These are phyloP conservation scores for Onygenales sp. DNA, from an alignment of 2,329 filamentous ascomycete genomes.

Conservation along the genomic window DNA sequence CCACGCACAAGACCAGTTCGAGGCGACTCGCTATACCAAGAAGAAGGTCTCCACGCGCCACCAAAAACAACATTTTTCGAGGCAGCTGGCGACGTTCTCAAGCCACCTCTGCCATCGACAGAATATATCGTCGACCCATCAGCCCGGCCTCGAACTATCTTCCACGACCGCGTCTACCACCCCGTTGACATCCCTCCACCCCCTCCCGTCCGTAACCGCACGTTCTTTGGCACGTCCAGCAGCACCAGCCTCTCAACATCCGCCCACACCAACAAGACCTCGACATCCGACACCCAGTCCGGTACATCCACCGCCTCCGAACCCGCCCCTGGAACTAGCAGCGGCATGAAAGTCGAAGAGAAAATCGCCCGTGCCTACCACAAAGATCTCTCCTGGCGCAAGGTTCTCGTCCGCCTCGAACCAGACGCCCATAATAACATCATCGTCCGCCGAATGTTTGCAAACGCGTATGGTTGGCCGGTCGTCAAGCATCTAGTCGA, in stretches of 20 bases:
- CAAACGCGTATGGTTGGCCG: constrained; percentile 96
- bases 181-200: constrained; percentile 85
- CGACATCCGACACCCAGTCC: not conserved
- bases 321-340: constrained; percentile 10
- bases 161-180: constrained; percentile 93
- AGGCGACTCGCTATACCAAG: constrained; percentile 42
- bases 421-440: constrained; percentile 99
- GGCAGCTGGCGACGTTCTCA: constrained; percentile 83
- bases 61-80: constrained; percentile 92
- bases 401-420: constrained; percentile 89
- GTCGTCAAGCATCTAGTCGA: constrained; percentile 92
- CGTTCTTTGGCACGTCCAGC: constrained; percentile 27
- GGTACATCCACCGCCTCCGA: constrained; percentile 5
- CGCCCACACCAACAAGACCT: not conserved
- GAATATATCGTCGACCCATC: constrained; percentile 79
- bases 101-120: constrained; percentile 72
- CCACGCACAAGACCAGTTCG: constrained; percentile 28
- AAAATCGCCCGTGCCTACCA: constrained; percentile 97
- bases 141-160: constrained; percentile 77
- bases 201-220: constrained; percentile 38
- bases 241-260: not conserved
- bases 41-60: constrained; percentile 54
- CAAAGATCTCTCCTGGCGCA: constrained; percentile 83
- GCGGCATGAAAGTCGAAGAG: constrained; percentile 79
- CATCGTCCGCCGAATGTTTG: constrained; percentile 89